A percentile compares a stretch with the other conserved stretches of the same genome.
phyloP scores from a whole-genome alignment of 2,329 filamentous ascomycete genomes.

The Fusarium sororula region DNA sequence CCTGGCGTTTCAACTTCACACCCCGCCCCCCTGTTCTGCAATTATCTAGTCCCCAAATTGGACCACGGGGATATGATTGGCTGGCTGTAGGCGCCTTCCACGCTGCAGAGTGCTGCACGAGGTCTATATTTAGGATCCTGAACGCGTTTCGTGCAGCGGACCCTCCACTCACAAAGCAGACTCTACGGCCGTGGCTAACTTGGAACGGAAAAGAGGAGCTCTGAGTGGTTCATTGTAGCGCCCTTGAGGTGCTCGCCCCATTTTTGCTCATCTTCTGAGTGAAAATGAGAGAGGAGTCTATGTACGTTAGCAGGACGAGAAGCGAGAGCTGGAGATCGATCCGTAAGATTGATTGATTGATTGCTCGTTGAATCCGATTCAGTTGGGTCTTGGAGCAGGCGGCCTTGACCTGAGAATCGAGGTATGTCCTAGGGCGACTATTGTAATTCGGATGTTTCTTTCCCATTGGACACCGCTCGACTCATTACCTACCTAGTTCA shows the following conservation, averaged over 20 bases:
- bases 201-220: conserved; percentile 28
- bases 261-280: conserved; percentile 20
- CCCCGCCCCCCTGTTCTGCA: conserved; percentile 24
- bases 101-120: conserved; percentile 26
- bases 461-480: conserved; percentile 27
- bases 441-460: not conserved
- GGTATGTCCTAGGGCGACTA: conserved; percentile 10
- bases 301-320: not conserved
- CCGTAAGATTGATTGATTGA: conserved; percentile 7
- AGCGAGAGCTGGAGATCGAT: conserved; percentile 15
- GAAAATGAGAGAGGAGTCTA: not conserved
- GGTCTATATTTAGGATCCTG: conserved; percentile 48
- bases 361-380: not conserved
- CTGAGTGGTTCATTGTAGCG: conserved; percentile 39
- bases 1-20: conserved; percentile 8
- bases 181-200: conserved; percentile 32
- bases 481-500: not conserved
- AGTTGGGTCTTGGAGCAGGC: conserved; percentile 8
- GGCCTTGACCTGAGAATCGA: conserved; percentile 7
- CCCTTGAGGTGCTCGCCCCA: conserved; percentile 21
- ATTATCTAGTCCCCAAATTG: conserved; percentile 42
- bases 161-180: conserved; percentile 36
- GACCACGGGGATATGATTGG: conserved; percentile 42
- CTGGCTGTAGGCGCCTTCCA: conserved; percentile 43
- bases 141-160: conserved; percentile 40